Base-by-base conservation (phyloP, 768 basidiomycete genomes). In the Tubosaeta brunneosetosa region DNA sequence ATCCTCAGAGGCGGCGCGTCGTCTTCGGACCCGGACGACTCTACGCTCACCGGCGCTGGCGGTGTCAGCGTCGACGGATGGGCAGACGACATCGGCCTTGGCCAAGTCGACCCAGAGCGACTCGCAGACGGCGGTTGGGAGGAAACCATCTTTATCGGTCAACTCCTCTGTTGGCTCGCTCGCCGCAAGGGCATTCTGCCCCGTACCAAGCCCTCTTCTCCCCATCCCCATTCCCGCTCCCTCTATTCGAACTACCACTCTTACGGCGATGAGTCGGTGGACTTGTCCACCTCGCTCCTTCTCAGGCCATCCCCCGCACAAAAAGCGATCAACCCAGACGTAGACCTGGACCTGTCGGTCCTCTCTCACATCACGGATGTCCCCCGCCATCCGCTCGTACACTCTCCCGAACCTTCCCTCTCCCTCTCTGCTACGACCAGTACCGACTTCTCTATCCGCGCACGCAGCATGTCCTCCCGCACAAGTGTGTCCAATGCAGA, bases 121-220 rank as follows among this genome's bases (percentile, higher is more conserved):
- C 76, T 91, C 4, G 88, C 86, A 0, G 67, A 73, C 3, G 87
- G 88, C 0, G 80, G 77, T 47, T 78, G 79, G 76, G 79, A 82
- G 16, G 88, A 89, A 61, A 76, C 81, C n/a, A 71, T 79, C 9
- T 85, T 79, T 53, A 69, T 91, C 10, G 86, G 77, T 0, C 75
- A 84, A 62, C 69, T 88, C 3, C 73, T 90, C 11, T 86, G 85
- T 62, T 86, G 84, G 84, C 75, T 89, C 19, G 86, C 80, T 0
- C 70, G 73, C 50, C 71, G 71, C 51, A 66, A 64, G 37, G 77
- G 79, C 1, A 62, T 74, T 14, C 38, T 68, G 14, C 59, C 61
- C 1, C 63, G 51, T 5, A 47, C 51, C 16, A 59, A 12, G 13
- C 11, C 5, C 22, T 41, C 40, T 12, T 52, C 56, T 0, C 47